Percentiles rank a stretch among this genome's conserved stretches.
Conservation (phyloP, 192 early-diverging fungal genomes). For the Pilaira anomala region DNA sequence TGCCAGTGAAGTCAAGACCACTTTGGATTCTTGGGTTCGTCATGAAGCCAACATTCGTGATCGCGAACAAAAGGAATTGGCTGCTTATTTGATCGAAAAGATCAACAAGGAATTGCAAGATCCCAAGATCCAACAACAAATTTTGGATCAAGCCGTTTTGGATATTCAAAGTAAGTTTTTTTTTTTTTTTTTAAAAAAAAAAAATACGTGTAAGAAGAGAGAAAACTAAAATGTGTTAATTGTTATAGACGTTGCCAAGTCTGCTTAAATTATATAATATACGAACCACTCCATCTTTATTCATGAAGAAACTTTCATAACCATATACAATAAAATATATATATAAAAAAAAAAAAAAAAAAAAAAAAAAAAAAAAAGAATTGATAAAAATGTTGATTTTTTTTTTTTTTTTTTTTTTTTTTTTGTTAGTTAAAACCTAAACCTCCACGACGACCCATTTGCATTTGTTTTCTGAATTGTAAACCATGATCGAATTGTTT, state of each 20-base stretch:
- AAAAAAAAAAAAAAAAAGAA: slow-evolving; percentile 8
- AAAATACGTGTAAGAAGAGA: not conserved
- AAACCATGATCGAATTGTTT: slow-evolving; percentile 58
- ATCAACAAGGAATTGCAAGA: slow-evolving; percentile 66
- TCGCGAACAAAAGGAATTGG: slow-evolving; percentile 86
- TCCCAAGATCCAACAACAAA: slow-evolving; percentile 62
- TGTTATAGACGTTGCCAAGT: slow-evolving; percentile 15
- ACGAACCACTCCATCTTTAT: not conserved
- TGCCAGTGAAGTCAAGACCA: slow-evolving; percentile 77
- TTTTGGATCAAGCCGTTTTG: slow-evolving; percentile 56
- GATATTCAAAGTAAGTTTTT: slow-evolving; percentile 50
- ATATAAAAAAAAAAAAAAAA: slow-evolving; percentile 1
- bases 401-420: not conserved
- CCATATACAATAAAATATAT: not conserved
- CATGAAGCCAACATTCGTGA: slow-evolving; percentile 93
- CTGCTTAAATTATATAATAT: slow-evolving; percentile 5
- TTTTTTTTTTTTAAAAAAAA: not conserved
- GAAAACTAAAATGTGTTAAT: not conserved
- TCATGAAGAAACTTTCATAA: not conserved
- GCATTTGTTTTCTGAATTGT: slow-evolving; percentile 49
- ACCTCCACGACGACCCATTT: slow-evolving; percentile 48
- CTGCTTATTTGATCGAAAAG: slow-evolving; percentile 79
- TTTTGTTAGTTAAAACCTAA: slow-evolving; percentile 43
- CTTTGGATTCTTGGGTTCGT: slow-evolving; percentile 96
- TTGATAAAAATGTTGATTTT: not conserved